Base-by-base conservation (phyloP, 2,329 filamentous ascomycete species). In the Colletotrichum sp. region DNA sequence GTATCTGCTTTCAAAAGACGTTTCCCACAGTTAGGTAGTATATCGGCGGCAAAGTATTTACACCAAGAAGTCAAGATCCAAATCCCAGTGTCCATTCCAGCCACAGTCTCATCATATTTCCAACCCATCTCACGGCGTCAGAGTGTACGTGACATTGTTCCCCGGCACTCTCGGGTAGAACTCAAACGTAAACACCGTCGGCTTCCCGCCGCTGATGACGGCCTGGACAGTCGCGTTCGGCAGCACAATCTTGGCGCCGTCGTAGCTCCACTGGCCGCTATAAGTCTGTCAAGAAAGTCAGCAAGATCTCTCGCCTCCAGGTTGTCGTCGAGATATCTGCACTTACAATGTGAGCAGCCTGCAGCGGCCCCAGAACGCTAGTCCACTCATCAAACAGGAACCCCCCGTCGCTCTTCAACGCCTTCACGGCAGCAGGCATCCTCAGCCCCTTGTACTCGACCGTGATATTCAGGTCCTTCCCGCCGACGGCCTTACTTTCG, bases 341-440 rank as follows among this genome's bases (percentile, higher is more conserved):
- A n/a, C n/a, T n/a, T n/a, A n/a, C 82, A 77, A 84, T 87, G 18
- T 85, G 79, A 15, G 82, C 87, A 77, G 90, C 85, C 79, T 92
- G 89, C 28, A 92, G 79, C 4, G 87, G 84, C 0, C 88, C 88
- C 2, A 92, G 81, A 34, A 30, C 85, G 90, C 78, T 86, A 81
- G 91, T 92, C 89, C 89, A 93, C 66, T 88, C 86, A 77, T 93
- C 91, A 6, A 89, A 85, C 8, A 92, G 79, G 68, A 86, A 89
- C 8, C 81, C 84, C 2, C 89, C 89, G 75, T 90, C 88, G 3
- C 79, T 80, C 25, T 85, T 86, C 7, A 88, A 61, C 12, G 89
- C 89, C 77, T 89, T 88, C 4, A 91, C 86, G 0, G 90, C 85
- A 0, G 90, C 90, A 0, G 88, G 82, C 8, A 85, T 83, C n/a